A percentile compares a stretch with the other conserved stretches of the same genome.
Conservation (phyloP, 2,329 filamentous ascomycete species). For the Calonectria fujianensis region DNA sequence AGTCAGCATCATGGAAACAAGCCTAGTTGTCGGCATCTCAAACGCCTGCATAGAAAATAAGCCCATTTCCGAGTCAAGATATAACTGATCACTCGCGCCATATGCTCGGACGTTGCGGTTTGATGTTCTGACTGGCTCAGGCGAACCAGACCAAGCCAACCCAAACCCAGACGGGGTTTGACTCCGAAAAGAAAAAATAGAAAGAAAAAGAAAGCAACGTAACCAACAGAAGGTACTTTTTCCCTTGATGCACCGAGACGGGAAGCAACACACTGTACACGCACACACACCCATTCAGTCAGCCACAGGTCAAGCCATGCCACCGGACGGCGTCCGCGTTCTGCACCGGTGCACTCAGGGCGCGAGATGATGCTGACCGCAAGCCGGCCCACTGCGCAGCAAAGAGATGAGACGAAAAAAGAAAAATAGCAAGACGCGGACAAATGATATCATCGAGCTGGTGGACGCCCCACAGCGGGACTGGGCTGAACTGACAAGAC, state of each 20-base stretch:
- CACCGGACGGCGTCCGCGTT: slow-evolving; percentile 25
- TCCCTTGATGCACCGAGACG: slow-evolving; percentile 8
- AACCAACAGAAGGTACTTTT: slow-evolving; percentile 16
- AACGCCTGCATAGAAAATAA: slow-evolving; percentile 20
- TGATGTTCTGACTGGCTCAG: slow-evolving; percentile 22
- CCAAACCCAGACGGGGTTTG: slow-evolving; percentile 15
- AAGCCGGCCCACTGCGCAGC: slow-evolving; percentile 6
- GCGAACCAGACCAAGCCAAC: not conserved
- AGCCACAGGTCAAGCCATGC: slow-evolving; percentile 27
- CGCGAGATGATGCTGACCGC: slow-evolving; percentile 15
- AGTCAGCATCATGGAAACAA: slow-evolving; percentile 12
- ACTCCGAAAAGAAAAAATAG: not conserved
- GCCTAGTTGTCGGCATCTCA: slow-evolving; percentile 4
- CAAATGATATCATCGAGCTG: slow-evolving; percentile 30
- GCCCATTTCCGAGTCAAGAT: slow-evolving; percentile 26
- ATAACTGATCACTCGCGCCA: slow-evolving; percentile 21
- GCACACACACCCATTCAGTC: slow-evolving; percentile 14
- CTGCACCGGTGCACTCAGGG: slow-evolving; percentile 25
- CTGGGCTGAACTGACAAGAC: slow-evolving; percentile 21
- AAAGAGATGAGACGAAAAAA: slow-evolving; percentile 16
- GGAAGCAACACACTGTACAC: slow-evolving; percentile 12
- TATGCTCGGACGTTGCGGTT: slow-evolving; percentile 23
- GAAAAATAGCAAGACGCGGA: slow-evolving; percentile 15
- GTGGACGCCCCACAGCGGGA: slow-evolving; percentile 24
- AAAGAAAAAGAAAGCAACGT: not conserved